Base-by-base conservation (phyloP, 257 asterid genomes). In the Buddleja alternifolia region DNA sequence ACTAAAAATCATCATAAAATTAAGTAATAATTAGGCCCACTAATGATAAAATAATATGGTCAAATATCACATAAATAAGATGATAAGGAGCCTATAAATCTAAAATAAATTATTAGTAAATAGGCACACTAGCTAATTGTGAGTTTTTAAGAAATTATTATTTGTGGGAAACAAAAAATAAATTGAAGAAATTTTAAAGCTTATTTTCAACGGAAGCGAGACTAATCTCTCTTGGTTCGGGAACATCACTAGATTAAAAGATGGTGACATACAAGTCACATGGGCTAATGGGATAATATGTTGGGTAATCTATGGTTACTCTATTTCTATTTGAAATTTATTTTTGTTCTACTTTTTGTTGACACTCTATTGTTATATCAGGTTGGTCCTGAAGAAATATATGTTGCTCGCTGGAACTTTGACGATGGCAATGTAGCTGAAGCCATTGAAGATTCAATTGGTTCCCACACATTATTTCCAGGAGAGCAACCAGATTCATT, bases 271-370 rank as follows among this genome's bases (percentile, higher is more conserved):
- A 58, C 94, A 94, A 78, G 99, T 94, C 63, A 83, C 93, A 29
- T 94, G 99, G 99, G 99, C 97, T 52, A 95, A 94, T 85, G 98
- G 99, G 60, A 94, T 94, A 97, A 72, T 91, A 73, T 89, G 98
- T 56, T 77, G 74, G 89, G 99, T 94, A 87, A 62, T 48, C 41
- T 75, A 23, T 51, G 12, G 2, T 17, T 41, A 5, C 67, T 42
- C 32, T 73, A 3, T 52, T 73, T 69, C 34, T 34, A 19, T 3
- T 40, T 3, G 24, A 48, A 39, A 60, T 60, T 16, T 60, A 16
- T 44, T 24, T n/a, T 52, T 16, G 10, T 25, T 32, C 39, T 45
- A 25, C 48, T 42, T 25, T 14, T 37, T 47, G 8, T 46, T 57
- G 36, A 11, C 16, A 58, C 44, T 37, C 47, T n/a, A 60, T 53